phyloP scores from a whole-genome alignment of 2,329 filamentous ascomycete genomes.

The Venturia effusa region DNA sequence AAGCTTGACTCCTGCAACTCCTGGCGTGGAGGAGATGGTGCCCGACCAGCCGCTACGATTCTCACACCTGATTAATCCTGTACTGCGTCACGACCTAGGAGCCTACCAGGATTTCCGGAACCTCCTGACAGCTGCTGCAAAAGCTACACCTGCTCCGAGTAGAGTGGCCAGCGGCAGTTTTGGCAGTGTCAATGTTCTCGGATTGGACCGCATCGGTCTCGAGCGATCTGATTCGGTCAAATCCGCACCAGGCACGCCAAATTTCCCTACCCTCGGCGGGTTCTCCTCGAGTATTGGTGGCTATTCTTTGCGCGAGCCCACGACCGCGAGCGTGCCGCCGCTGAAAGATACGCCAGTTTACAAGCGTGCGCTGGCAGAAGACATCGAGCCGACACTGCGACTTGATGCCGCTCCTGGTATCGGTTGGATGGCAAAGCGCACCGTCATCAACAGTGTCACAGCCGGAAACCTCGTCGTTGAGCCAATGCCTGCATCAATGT shows the following conservation, averaged over 20 bases:
- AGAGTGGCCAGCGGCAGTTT: conserved; percentile 64
- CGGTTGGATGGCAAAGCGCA: conserved; percentile 84
- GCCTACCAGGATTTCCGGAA: conserved; percentile 79
- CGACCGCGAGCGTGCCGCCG: conserved; percentile 42
- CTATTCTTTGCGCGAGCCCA: conserved; percentile 9
- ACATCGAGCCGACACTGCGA: conserved; percentile 87
- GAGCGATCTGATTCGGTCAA: conserved; percentile 28
- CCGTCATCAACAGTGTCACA: conserved; percentile 70
- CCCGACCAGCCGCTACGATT: conserved; percentile 62
- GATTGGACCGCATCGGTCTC: conserved; percentile 21
- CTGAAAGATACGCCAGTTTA: conserved; percentile 91
- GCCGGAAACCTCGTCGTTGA: conserved; percentile 85
- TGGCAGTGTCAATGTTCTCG: conserved; percentile 49
- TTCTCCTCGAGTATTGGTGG: background rate
- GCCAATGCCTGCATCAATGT: conserved; percentile 55
- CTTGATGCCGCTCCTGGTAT: conserved; percentile 83
- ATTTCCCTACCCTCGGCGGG: conserved; percentile 11
- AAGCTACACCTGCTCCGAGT: conserved; percentile 50
- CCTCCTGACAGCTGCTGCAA: conserved; percentile 54
- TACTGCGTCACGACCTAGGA: conserved; percentile 70
- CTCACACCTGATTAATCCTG: conserved; percentile 69
- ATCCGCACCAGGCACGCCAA: conserved; percentile 46
- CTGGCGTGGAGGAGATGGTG: conserved; percentile 40
- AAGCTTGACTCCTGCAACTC: conserved; percentile 39
- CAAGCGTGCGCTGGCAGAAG: conserved; percentile 77